These are phyloP conservation scores for Yueomyces sp. DNA, from an alignment of 1,139 yeast genomes.

Conservation along the genomic window DNA sequence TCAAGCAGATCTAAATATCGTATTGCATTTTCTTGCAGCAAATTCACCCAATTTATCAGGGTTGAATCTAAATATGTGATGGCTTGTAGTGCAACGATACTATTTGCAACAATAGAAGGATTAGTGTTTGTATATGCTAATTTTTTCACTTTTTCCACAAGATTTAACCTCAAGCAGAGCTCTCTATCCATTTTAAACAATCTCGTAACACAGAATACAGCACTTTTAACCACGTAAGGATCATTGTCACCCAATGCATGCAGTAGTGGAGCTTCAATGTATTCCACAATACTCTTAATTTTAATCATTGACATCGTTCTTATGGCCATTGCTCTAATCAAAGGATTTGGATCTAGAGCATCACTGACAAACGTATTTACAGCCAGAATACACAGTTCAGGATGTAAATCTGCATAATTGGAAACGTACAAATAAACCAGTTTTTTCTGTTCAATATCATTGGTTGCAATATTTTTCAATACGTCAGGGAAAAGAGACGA, in stretches of 20 bases:
- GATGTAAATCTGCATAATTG: slow-evolving; percentile 95
- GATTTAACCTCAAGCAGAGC: slow-evolving; percentile 78
- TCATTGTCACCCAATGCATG: slow-evolving; percentile 82
- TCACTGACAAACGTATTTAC: slow-evolving; percentile 95
- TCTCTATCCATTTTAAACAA: slow-evolving; percentile 74
- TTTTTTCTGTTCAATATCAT: slow-evolving; percentile 91
- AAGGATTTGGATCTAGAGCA: slow-evolving; percentile 91
- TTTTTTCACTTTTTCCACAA: slow-evolving; percentile 54
- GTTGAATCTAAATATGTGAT: slow-evolving; percentile 58
- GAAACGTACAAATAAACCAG: slow-evolving; percentile 87
- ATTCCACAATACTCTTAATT: slow-evolving; percentile 89
- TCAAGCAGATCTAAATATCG: slow-evolving; percentile 38
- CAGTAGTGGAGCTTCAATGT: slow-evolving; percentile 79
- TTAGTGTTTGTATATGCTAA: slow-evolving; percentile 67
- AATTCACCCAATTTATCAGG: slow-evolving; percentile 15
- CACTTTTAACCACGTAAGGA: slow-evolving; percentile 94
- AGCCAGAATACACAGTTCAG: slow-evolving; percentile 88
- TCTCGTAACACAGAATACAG: slow-evolving; percentile 94
- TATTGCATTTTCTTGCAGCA: slow-evolving; percentile 23
- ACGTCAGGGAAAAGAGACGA: slow-evolving; percentile 91
- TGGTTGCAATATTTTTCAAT: slow-evolving; percentile 89
- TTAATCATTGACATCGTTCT: slow-evolving; percentile 98
- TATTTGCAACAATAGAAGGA: slow-evolving; percentile 94
- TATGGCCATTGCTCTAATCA: slow-evolving; percentile 88
- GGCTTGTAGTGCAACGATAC: slow-evolving; percentile 75